A percentile compares a stretch with the other conserved stretches of the same genome.
Evolutionary conservation across 257 asterid genomes (phyloP).

Genomic region (Primulina eburnea): DNA sequence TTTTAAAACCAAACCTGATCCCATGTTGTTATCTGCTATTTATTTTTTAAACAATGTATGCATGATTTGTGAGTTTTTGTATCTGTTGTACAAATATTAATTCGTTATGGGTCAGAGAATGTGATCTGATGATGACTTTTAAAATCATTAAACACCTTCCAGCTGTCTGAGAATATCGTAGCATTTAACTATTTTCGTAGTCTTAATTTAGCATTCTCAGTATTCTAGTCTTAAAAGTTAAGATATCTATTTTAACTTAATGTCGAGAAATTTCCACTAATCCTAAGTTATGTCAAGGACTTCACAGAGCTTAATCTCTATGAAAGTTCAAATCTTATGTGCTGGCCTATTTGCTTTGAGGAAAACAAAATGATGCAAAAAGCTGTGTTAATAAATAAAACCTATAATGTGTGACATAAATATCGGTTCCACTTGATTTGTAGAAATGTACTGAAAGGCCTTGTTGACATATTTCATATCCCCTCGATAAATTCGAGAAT

Average conservation of each 20-base stretch:
- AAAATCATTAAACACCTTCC: not conserved
- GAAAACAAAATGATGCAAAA: not conserved
- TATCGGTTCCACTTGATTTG: not conserved
- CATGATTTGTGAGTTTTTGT: not conserved
- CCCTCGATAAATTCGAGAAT: not conserved
- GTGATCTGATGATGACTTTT: not conserved
- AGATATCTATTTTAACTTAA: not conserved
- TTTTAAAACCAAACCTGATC: not conserved
- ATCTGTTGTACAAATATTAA: not conserved
- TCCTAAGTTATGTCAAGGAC: not conserved
- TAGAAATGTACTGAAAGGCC: not conserved
- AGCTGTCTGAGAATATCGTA: not conserved
- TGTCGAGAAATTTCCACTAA: not conserved
- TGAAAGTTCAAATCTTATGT: not conserved
- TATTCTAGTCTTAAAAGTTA: too few relatives aligned
- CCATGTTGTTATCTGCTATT: not conserved
- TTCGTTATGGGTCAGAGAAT: not conserved
- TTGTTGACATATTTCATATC: not conserved
- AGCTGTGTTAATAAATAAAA: not conserved
- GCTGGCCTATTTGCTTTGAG: not conserved
- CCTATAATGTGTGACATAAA: not conserved
- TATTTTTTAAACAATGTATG: not conserved
- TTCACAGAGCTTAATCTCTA: not conserved
- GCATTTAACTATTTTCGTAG: not conserved
- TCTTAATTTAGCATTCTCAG: too few relatives aligned